Base-by-base conservation (phyloP, 2,329 filamentous ascomycete genomes). In the Metarhizium album region DNA sequence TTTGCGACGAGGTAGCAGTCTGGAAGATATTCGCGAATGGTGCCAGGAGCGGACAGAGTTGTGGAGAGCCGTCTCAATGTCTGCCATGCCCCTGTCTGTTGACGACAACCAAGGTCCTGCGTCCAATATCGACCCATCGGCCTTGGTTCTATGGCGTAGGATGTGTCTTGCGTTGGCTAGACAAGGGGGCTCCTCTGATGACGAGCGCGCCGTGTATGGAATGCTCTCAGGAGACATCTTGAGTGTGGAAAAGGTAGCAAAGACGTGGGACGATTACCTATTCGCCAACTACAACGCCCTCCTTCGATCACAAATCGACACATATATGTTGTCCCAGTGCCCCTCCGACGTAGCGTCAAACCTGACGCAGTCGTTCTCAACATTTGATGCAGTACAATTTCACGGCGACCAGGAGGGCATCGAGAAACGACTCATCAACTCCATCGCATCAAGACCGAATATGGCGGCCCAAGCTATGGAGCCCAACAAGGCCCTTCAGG, bases 211-310 rank as follows among this genome's bases (percentile, higher is more conserved):
- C 18, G 89, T 95, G 0, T 96, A 95, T 63, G 91, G 89, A 27
- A 70, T 96, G 13, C 75, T 98, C n/a, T 85, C 86, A 42, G 93
- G 93, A 47, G 89, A 96, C 62, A 77, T 90, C 47, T 71, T 79
- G 37, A 87, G 85, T 48, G 87, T 94, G 11, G 82, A 87, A 61
- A 80, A 80, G 56, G 82, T 91, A 38, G 90, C 87, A 63, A 75
- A 79, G 47, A 82, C 77, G 22, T 94, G 90, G 84, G 88, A 95
- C 58, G 91, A 97, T 61, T 82, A 84, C 59, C 75, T 96, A 18
- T 95, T 93, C 65, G 83, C 85, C 35, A 83, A 90, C 64, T 93
- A 93, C 72, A 96, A 94, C 62, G 83, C 87, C n/a, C 72, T 91
- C 4, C 69, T 96, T 9, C 79, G 90, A 49, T 80, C 82, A 2